phyloP scores from a whole-genome alignment of 495 filamentous ascomycete genomes.

The Tuber umbilicatum region DNA sequence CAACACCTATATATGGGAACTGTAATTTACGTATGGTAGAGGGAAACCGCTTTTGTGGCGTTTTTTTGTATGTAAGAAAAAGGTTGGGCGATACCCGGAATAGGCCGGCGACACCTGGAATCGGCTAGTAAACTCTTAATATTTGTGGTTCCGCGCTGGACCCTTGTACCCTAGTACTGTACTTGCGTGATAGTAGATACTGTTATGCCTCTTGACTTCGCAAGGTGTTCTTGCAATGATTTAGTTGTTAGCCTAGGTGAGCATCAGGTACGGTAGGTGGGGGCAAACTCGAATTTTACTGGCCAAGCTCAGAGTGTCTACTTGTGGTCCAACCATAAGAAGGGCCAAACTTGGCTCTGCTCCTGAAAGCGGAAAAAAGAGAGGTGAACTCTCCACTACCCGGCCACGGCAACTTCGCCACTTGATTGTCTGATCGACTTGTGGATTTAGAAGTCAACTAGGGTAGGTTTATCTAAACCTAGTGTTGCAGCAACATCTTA shows the following conservation, averaged over 20 bases:
- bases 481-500: slow-evolving; percentile 7
- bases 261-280: too few species aligned
- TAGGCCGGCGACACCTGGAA: too few species aligned
- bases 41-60: too few species aligned
- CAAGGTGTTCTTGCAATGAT: background rate
- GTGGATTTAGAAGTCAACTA: background rate
- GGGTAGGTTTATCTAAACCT: background rate
- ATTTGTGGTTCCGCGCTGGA: too few species aligned
- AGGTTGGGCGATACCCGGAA: too few species aligned
- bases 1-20: too few species aligned
- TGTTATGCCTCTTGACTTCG: background rate
- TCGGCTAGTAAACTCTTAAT: too few species aligned
- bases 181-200: too few species aligned
- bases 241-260: too few species aligned
- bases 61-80: too few species aligned
- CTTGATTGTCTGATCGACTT: background rate
- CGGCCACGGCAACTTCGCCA: background rate
- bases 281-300: background rate
- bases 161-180: too few species aligned
- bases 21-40: too few species aligned
- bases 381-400: background rate
- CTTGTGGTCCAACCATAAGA: background rate
- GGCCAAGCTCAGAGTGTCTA: background rate
- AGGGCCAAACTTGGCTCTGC: background rate
- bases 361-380: background rate